Evolutionary conservation across 768 basidiomycete genomes (phyloP), one percentile per base, ranked within the genome.

Genomic region (Kwoniella europaea): DNA sequence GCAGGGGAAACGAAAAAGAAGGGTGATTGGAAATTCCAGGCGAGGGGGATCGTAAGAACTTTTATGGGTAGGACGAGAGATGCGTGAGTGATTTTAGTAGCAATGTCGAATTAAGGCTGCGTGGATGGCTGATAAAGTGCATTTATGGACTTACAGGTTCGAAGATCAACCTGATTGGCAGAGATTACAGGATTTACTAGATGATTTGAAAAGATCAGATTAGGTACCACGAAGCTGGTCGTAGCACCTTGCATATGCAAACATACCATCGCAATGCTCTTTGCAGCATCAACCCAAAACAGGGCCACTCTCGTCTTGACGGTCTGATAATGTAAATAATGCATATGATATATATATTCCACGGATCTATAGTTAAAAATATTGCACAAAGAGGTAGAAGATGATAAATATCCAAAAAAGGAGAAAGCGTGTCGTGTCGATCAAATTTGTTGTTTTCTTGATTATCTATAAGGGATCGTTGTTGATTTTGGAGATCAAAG

Each of bases 81-180:
- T 50, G 79, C 85, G 82, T 84, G 69, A 79, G 84, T 83, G 35
- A 35, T 35, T 35, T 7, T 6, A 35, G 35, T 9, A 35, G 35
- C 35, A 9, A 35, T 35, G 35, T 7, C 7, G 1, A 4, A 35
- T 35, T 7, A 9, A 35, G 7, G 7, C 35, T 6, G 35, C 5
- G 35, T 35, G 5, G 6, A 35, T 35, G 35, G 7, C 29, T n/a
- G 13, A 50, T 18, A 10, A 18, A 1, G 29, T 20, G 15, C 27
- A 43, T 7, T 53, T 54, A 4, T 10, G 42, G 5, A 18, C 13
- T 52, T 7, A 53, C 65, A 83, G 82, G 68, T 98, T 94, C 74
- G 92, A 91, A 82, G 94, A 94, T 63, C 92, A 97, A 82, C 87
- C 89, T 4, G 94, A 93, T 85, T 98, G 92, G 90, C 81, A 85